Conservation (phyloP, 2,329 filamentous ascomycete species). For the Leptographium lundbergii region DNA sequence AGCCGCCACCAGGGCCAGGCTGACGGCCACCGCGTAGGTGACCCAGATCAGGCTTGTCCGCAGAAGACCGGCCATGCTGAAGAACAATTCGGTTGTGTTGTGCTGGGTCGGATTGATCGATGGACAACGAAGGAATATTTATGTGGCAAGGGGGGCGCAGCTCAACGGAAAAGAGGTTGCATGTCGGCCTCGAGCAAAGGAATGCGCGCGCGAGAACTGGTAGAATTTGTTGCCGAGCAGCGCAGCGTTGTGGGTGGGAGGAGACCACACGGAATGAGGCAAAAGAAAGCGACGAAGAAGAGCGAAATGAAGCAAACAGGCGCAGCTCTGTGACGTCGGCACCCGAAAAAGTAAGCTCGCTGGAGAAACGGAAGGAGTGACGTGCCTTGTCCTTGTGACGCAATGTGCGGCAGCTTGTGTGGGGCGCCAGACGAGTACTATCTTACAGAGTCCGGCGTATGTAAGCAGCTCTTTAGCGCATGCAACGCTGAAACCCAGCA, state of each 20-base stretch:
- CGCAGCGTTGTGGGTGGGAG: not conserved
- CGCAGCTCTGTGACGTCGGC: not conserved
- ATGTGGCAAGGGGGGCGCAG: no score
- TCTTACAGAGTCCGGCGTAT: no score
- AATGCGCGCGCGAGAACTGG: not conserved
- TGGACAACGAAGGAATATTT: no score
- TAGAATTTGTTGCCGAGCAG: not conserved
- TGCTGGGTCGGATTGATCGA: no score
- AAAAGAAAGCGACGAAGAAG: not conserved
- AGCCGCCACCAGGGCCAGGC: slow-evolving; percentile 61
- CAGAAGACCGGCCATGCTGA: slow-evolving; percentile 40
- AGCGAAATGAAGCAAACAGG: not conserved
- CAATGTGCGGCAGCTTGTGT: slow-evolving; percentile 1
- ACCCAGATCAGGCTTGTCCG: slow-evolving; percentile 92
- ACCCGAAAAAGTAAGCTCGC: not conserved
- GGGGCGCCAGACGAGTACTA: not conserved
- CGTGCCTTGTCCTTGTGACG: not conserved
- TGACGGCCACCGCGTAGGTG: slow-evolving; percentile 74
- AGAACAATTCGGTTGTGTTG: not conserved
- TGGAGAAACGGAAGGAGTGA: not conserved
- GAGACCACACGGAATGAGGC: not conserved
- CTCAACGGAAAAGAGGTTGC: not conserved
- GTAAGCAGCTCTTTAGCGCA: no score
- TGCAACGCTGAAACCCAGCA: not conserved
- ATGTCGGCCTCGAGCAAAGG: not conserved